Conservation (phyloP, 306 rosid species). For the Hippophae tibetana region DNA sequence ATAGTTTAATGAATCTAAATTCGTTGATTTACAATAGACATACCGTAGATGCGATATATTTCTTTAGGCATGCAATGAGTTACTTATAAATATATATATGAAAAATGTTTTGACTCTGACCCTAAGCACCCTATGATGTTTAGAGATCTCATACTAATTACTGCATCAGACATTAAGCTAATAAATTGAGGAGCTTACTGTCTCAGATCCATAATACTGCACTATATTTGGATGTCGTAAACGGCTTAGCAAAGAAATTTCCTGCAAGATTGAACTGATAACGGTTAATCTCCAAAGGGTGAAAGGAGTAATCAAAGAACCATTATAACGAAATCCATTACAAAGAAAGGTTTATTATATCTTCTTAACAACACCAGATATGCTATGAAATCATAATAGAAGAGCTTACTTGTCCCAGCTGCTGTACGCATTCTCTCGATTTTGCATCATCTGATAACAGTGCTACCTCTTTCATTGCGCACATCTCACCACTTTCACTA, state of each 20-base stretch:
- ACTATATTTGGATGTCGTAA: conserved; percentile 86
- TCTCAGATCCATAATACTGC: conserved; percentile 80
- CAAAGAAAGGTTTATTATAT: not conserved
- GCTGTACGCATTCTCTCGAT: conserved; percentile 85
- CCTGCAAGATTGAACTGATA: conserved; percentile 41
- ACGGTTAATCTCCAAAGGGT: conserved; percentile 8
- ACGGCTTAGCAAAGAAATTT: conserved; percentile 75
- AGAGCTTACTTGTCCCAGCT: conserved; percentile 61
- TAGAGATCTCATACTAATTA: conserved; percentile 7
- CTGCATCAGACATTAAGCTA: conserved; percentile 20
- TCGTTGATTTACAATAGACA: too few relatives aligned
- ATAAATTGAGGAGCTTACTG: conserved; percentile 36
- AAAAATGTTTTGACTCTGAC: not conserved
- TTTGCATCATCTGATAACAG: conserved; percentile 91
- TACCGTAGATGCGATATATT: not conserved
- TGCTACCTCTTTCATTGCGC: conserved; percentile 98
- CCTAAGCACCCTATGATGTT: not conserved
- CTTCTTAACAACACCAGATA: not conserved
- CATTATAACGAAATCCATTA: not conserved
- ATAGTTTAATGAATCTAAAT: too few relatives aligned
- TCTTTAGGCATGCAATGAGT: not conserved
- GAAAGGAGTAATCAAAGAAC: conserved; percentile 16
- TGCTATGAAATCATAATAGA: conserved; percentile 7
- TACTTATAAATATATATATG: not conserved
- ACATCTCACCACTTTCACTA: conserved; percentile 94